Percentiles rank a stretch among this genome's conserved stretches.
Conservation (phyloP, 1,139 yeast genomes). For the Pichia sp. region DNA sequence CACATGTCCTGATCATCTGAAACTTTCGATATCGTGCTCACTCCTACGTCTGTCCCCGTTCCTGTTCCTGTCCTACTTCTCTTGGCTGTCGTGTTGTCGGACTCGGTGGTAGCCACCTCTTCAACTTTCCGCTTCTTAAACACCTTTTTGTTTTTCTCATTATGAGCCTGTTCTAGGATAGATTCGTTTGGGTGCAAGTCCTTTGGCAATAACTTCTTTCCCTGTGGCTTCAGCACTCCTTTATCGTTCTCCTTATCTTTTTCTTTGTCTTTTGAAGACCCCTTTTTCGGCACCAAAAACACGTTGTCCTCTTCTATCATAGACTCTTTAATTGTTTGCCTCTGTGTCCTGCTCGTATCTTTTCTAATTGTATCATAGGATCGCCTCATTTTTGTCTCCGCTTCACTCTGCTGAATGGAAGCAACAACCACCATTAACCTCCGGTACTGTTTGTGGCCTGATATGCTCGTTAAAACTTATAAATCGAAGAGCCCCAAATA, state of each 20-base stretch:
- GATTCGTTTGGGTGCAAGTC: conserved; percentile 5
- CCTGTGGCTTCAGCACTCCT: neutral
- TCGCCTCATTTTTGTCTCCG: neutral
- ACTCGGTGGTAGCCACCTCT: neutral
- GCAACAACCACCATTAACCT: neutral
- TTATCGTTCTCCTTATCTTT: neutral
- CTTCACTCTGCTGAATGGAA: neutral
- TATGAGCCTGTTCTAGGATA: conserved; percentile 8
- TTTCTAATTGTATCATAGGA: neutral
- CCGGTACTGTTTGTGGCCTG: neutral
- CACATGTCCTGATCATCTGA: conserved; percentile 8
- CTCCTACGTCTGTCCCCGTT: neutral
- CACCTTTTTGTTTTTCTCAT: neutral
- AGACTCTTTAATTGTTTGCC: conserved; percentile 3
- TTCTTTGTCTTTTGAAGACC: neutral
- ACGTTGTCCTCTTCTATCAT: conserved; percentile 1
- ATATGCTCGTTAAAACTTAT: neutral
- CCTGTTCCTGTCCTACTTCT: conserved; percentile 4
- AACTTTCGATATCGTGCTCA: conserved; percentile 6
- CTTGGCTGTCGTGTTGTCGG: neutral
- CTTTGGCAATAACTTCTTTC: neutral
- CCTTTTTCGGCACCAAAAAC: conserved; percentile 1
- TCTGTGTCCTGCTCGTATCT: neutral
- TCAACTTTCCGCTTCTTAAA: neutral
- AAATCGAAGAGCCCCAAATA: neutral